phyloP scores from a whole-genome alignment of 352 stramenopile genomes.

The Phytophthora tubulina region DNA sequence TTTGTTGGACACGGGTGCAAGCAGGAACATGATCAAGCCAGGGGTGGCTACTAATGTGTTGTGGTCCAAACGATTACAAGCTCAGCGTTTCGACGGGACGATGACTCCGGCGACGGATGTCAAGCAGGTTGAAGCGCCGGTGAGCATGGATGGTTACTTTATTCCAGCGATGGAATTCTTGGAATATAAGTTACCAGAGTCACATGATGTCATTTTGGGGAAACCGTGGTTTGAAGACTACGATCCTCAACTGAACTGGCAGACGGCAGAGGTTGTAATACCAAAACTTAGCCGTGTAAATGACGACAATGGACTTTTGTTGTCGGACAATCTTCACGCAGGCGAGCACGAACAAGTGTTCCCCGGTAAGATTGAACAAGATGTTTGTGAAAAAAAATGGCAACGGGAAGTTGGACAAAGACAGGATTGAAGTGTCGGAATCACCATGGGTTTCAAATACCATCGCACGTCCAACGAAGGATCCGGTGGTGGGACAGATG shows the following conservation, averaged over 20 bases:
- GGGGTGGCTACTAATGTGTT: too few relatives aligned
- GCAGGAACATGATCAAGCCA: too few relatives aligned
- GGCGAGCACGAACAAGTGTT: constrained; percentile 15
- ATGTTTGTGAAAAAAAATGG: constrained; percentile 16
- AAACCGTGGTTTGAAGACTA: constrained; percentile 28
- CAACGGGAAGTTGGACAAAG: constrained; percentile 21
- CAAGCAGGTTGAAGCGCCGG: constrained; percentile 19
- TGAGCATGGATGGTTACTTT: constrained; percentile 20
- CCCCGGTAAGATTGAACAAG: constrained; percentile 20
- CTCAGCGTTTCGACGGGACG: constrained; percentile 13
- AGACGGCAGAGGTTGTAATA: constrained; percentile 12
- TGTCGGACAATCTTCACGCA: background rate
- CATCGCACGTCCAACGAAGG: background rate
- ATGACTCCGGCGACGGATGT: constrained; percentile 14
- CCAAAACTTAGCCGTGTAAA: constrained; percentile 2
- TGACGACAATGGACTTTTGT: constrained; percentile 15
- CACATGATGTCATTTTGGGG: constrained; percentile 30
- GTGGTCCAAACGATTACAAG: too few relatives aligned
- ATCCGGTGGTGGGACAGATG: background rate
- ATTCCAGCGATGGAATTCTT: constrained; percentile 18
- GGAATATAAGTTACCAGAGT: constrained; percentile 15
- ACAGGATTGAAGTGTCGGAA: constrained; percentile 8
- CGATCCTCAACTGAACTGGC: constrained; percentile 20
- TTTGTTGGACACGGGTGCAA: too few relatives aligned
- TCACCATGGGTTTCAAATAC: background rate